Conservation (phyloP, 2,329 filamentous ascomycete genomes). For the Aspergillus sp. region DNA sequence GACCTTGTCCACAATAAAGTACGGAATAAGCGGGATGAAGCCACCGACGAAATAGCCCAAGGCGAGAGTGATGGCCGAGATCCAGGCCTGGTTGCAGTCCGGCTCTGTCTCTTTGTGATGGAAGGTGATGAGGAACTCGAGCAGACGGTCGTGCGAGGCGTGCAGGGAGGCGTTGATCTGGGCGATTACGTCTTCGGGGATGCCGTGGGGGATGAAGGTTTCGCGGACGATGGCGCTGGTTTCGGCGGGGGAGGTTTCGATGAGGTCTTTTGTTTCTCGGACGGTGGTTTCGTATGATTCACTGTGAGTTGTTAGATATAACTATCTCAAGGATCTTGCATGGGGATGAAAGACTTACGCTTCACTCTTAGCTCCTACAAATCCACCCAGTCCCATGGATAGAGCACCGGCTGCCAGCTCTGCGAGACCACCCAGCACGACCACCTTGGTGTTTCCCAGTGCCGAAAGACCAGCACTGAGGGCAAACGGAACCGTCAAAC, state of each 20-base stretch:
- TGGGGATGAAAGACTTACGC: constrained; percentile 31
- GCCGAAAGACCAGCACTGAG: constrained; percentile 64
- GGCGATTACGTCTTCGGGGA: constrained; percentile 31
- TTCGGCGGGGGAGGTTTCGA: constrained; percentile 31
- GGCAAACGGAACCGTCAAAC: constrained; percentile 74
- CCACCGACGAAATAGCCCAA: constrained; percentile 67
- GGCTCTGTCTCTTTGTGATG: constrained; percentile 43
- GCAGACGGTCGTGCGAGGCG: constrained; percentile 33
- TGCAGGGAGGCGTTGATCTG: constrained; percentile 34
- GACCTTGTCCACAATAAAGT: constrained; percentile 54
- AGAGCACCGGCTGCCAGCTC: constrained; percentile 73
- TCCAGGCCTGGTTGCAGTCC: constrained; percentile 42
- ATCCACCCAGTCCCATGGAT: constrained; percentile 74
- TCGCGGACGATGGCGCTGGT: constrained; percentile 36
- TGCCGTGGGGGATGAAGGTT: constrained; percentile 37
- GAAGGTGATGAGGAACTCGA: constrained; percentile 46
- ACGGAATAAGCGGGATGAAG: constrained; percentile 65
- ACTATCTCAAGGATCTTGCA: neutral
- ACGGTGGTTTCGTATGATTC: constrained; percentile 44
- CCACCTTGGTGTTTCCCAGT: constrained; percentile 60
- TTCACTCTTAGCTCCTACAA: constrained; percentile 56
- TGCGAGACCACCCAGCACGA: constrained; percentile 69
- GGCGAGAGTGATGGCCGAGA: constrained; percentile 61
- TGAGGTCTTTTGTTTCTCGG: constrained; percentile 37
- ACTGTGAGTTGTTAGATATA: constrained; percentile 12